Conservation (phyloP, 2,329 filamentous ascomycete species). For the Pseudogymnoascus sp. region DNA sequence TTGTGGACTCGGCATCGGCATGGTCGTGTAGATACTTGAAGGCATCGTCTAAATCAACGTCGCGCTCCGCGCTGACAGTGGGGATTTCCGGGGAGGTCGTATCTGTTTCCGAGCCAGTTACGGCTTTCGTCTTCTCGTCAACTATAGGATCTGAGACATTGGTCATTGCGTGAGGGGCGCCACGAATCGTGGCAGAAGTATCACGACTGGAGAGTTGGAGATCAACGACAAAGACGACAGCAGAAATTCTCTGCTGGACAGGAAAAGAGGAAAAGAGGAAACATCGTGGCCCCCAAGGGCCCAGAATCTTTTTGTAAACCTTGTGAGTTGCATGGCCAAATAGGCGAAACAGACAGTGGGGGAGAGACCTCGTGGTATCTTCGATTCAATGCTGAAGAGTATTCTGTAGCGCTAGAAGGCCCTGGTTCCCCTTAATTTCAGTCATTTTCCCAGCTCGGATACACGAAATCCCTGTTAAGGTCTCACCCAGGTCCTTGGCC, state of each 20-base stretch:
- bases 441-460: background rate
- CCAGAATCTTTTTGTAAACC: background rate
- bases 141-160: background rate
- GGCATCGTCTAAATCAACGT: constrained; percentile 34
- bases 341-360: background rate
- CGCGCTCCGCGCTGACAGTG: background rate
- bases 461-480: background rate
- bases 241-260: background rate
- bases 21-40: constrained; percentile 32
- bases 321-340: background rate
- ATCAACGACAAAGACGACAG: background rate
- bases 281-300: background rate
- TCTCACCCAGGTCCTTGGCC: background rate
- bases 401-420: background rate
- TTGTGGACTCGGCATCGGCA: constrained; percentile 31
- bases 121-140: background rate
- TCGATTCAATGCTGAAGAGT: background rate
- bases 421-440: background rate
- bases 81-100: background rate
- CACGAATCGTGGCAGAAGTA: background rate
- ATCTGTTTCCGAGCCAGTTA: background rate
- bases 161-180: background rate
- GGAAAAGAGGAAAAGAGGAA: background rate
- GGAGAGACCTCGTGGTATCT: background rate
- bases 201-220: background rate